Evolutionary conservation across 805 yeast genomes (phyloP), one percentile per base, ranked within the genome.

Genomic region (Millerozyma acaciae): DNA sequence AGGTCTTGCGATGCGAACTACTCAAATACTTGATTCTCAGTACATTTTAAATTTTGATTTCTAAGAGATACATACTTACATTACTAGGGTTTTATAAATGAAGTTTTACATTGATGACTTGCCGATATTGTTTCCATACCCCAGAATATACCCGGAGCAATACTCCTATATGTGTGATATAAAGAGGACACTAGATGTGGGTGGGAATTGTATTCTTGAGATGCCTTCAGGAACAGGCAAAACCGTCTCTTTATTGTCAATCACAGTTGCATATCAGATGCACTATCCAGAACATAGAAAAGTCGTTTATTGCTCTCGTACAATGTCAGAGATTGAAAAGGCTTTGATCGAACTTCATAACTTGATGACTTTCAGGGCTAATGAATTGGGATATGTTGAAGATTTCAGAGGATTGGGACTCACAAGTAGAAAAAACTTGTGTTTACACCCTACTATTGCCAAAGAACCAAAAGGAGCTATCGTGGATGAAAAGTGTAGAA

Each of bases 161-260:
- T 93, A 93, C 70, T 93, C 89, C 21, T 93, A 93, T 61, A 93
- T 93, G 98, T 78, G 93, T 42, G 97, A 90, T 57, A 83, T 93
- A 44, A 93, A 93, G 64, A 78, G 81, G 52, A 84, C 97, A 1
- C 61, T 93, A 33, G 99, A 93, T 67, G 95, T 84, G 1, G 97
- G 97, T 2, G 98, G 98, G 8, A 89, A 89, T 54, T 84, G 96
- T 60, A 88, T 93, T 34, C 60, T 93, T 51, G 99, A 93, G 64
- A 93, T 93, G 99, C 99, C 99, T 46, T 93, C 99, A 5, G 99
- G 99, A 4, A 93, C 99, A 3, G 99, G 99, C 26, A 93, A 93
- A 57, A 93, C 99, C 23, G 84, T 93, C 3, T 88, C 97, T 1
- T 69, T 93, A 54, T 67, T 93, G 19, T 87, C 97, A 0, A 62